Evolutionary conservation across 345 rosid genomes (phyloP).

Genomic region (Euclidium syriacum): DNA sequence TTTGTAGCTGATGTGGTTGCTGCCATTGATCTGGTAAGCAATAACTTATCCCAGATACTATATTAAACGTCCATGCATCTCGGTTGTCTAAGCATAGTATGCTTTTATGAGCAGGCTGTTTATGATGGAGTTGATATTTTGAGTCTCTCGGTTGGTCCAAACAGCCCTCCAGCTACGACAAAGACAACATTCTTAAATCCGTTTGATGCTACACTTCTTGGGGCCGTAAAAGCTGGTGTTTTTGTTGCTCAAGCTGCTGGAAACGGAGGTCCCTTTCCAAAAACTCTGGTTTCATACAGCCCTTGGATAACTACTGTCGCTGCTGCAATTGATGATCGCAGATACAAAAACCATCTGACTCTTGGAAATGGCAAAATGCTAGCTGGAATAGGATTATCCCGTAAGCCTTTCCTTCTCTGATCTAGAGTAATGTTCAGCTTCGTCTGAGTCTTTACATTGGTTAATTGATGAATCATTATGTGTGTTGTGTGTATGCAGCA

Average conservation of each 20-base stretch:
- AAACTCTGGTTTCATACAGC: conserved; percentile 91
- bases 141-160: conserved; percentile 95
- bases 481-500: conserved; percentile 71
- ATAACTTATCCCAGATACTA: not conserved
- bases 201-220: conserved; percentile 92
- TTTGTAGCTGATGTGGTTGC: conserved; percentile 97
- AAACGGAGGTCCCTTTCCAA: conserved; percentile 96
- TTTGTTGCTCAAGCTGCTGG: conserved; percentile 99
- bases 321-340: conserved; percentile 93
- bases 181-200: conserved; percentile 89
- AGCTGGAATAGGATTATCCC: conserved; percentile 83
- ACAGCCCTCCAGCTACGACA: conserved; percentile 86
- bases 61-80: not conserved
- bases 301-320: conserved; percentile 98
- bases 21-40: conserved; percentile 88
- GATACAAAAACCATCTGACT: conserved; percentile 86
- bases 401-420: conserved; percentile 41
- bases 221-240: conserved; percentile 95
- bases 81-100: not conserved
- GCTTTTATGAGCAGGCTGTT: conserved; percentile 71
- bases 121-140: conserved; percentile 96
- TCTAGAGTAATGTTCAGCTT: not conserved
- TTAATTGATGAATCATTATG: not conserved
- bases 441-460: not conserved
- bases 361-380: conserved; percentile 84